Percentiles rank a stretch among this genome's conserved stretches.
Evolutionary conservation across 2,329 filamentous ascomycete genomes (phyloP).

Genomic region (Botryotinia globosa): DNA sequence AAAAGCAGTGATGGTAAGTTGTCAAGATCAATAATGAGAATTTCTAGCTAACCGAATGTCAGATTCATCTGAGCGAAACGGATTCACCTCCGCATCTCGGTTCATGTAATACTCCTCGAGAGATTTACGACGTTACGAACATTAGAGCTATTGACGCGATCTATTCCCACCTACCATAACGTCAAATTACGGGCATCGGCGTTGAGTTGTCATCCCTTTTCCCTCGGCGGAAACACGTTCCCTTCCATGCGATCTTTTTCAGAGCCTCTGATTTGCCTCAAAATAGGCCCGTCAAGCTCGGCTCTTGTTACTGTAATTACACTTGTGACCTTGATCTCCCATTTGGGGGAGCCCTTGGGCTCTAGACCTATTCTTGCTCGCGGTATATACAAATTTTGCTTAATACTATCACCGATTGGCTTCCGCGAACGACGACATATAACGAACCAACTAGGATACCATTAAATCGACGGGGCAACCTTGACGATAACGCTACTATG

Average conservation of each 20-base stretch:
- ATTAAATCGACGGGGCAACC: constrained; percentile 40
- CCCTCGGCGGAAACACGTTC: neutral
- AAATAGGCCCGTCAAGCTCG: neutral
- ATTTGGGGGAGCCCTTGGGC: constrained; percentile 11
- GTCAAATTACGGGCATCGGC: constrained; percentile 24
- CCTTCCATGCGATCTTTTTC: constrained; percentile 1
- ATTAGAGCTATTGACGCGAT: constrained; percentile 27
- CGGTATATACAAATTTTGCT: constrained; percentile 19
- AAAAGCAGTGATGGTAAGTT: constrained; percentile 56
- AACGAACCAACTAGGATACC: constrained; percentile 35
- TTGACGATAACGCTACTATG: constrained; percentile 39
- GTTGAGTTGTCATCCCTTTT: constrained; percentile 23
- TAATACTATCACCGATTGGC: constrained; percentile 20
- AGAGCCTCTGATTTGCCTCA: neutral
- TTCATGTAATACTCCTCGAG: constrained; percentile 24
- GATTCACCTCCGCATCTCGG: constrained; percentile 22
- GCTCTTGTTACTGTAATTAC: constrained; percentile 21
- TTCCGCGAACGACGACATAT: constrained; percentile 31
- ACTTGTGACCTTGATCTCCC: constrained; percentile 10
- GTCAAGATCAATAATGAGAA: constrained; percentile 30
- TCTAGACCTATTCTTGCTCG: constrained; percentile 11
- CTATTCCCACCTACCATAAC: constrained; percentile 25
- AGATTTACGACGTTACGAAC: constrained; percentile 35
- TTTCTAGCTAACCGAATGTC: constrained; percentile 33
- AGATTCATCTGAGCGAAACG: constrained; percentile 38